Conservation (phyloP, 2,329 filamentous ascomycete genomes). For the Xylariaceae sp. region DNA sequence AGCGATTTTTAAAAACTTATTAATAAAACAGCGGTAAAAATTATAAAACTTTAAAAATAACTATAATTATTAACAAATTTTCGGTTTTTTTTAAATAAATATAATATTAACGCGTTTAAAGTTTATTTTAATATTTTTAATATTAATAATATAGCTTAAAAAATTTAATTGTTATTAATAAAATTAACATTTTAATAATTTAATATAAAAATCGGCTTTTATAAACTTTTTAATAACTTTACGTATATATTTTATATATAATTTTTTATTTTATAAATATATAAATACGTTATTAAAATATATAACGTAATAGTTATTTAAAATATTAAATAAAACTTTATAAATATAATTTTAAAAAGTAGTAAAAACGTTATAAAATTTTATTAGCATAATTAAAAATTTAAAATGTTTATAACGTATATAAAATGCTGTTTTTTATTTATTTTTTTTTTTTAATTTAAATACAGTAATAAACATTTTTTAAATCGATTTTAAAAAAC, state of each 20-base stretch:
- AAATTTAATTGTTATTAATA: conserved; percentile 12
- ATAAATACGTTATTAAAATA: conserved; percentile 8
- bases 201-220: conserved; percentile 5
- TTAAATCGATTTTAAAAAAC: not conserved
- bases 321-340: conserved; percentile 5
- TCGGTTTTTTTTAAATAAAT: conserved; percentile 1
- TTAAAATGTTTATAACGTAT: conserved; percentile 6
- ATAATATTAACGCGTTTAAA: too few relatives aligned
- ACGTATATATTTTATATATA: conserved; percentile 10
- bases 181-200: conserved; percentile 5
- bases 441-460: conserved; percentile 4
- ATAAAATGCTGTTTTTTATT: conserved; percentile 6
- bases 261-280: conserved; percentile 5
- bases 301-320: conserved; percentile 8
- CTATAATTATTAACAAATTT: not conserved
- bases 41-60: conserved; percentile 12
- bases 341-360: conserved; percentile 14
- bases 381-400: conserved; percentile 8
- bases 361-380: not conserved
- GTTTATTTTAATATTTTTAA: conserved; percentile 1
- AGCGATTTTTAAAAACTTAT: conserved; percentile 8
- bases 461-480: not conserved
- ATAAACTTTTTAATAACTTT: conserved; percentile 8
- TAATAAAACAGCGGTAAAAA: conserved; percentile 16
- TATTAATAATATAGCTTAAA: conserved; percentile 5